phyloP scores from a whole-genome alignment of 2,329 filamentous ascomycete genomes.

The Aspergillus sp. region DNA sequence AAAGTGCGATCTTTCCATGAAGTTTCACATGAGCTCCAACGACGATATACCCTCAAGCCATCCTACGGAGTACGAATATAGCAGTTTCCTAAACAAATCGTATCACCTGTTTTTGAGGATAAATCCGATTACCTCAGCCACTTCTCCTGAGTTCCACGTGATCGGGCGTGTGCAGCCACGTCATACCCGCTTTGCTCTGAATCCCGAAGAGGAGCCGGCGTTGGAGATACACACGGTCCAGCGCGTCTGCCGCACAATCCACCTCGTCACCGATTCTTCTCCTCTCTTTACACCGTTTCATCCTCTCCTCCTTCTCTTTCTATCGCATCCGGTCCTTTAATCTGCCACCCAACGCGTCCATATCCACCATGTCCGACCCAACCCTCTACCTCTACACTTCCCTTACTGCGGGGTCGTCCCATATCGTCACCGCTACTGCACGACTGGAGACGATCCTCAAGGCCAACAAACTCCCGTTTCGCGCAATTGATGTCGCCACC shows the following conservation, averaged over 20 bases:
- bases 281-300: not conserved
- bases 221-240: not conserved
- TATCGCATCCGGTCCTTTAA: not conserved
- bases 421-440: conserved; percentile 94
- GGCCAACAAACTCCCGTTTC: conserved; percentile 91
- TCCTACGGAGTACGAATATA: too few relatives aligned
- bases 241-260: not conserved
- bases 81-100: too few relatives aligned
- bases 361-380: conserved; percentile 43
- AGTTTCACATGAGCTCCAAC: too few relatives aligned
- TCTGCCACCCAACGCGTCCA: not conserved
- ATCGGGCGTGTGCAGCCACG: not conserved
- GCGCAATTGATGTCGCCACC: conserved; percentile 84
- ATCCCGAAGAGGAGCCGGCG: not conserved
- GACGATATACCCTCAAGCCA: too few relatives aligned
- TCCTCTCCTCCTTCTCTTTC: not conserved
- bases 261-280: not conserved
- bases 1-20: not conserved
- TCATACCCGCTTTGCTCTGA: not conserved
- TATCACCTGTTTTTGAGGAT: not conserved
- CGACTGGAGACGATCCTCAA: conserved; percentile 94
- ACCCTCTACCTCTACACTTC: conserved; percentile 94
- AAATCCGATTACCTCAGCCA: not conserved
- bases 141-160: not conserved
- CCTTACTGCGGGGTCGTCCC: conserved; percentile 88